These are phyloP conservation scores for Leptographium lundbergii DNA, from an alignment of 2,329 filamentous ascomycete genomes.

Conservation along the genomic window DNA sequence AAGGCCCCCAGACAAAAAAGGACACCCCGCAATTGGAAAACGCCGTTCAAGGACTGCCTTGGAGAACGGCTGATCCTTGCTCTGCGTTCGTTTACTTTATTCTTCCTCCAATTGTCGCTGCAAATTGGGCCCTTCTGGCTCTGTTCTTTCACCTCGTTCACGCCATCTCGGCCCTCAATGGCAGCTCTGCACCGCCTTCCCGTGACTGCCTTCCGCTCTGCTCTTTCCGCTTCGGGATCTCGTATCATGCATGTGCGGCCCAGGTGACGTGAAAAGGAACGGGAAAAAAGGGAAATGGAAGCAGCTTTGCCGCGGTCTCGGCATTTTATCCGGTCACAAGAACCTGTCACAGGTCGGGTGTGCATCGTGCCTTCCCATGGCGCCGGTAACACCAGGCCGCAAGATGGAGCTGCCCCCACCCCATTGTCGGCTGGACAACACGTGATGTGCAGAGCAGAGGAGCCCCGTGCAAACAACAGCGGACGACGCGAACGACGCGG, in stretches of 20 bases:
- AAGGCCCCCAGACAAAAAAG: background rate
- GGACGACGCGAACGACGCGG: background rate
- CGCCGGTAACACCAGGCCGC: background rate
- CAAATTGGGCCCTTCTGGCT: background rate
- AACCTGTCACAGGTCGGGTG: background rate
- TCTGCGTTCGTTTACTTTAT: background rate
- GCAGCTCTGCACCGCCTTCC: background rate
- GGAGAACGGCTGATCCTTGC: background rate
- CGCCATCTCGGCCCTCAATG: background rate
- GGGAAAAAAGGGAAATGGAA: background rate
- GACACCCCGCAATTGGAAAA: conserved; percentile 3
- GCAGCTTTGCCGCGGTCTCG: background rate
- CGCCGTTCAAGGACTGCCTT: background rate
- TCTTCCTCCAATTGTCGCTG: background rate
- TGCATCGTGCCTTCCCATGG: background rate
- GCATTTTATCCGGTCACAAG: background rate
- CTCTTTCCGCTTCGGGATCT: background rate
- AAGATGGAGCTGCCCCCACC: background rate
- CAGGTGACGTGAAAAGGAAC: background rate
- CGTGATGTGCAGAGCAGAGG: background rate
- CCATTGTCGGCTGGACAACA: background rate
- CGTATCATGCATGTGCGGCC: background rate
- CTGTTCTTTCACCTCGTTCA: background rate
- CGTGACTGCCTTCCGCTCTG: background rate
- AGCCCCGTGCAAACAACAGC: background rate